phyloP scores from a whole-genome alignment of 2,329 filamentous ascomycete species.

The Dactylonectria macrodidyma region DNA sequence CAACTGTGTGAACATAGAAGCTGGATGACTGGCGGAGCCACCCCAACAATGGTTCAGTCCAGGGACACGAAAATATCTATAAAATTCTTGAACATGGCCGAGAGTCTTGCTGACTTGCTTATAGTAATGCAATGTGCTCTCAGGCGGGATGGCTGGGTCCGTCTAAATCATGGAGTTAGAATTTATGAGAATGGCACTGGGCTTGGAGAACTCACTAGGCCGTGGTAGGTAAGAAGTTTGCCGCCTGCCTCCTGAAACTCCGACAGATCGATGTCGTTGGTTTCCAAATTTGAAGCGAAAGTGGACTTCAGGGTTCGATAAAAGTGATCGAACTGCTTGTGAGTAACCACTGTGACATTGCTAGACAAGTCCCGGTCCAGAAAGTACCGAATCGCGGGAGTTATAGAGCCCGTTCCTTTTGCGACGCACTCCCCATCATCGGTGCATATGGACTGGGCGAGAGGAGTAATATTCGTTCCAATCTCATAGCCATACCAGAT shows the following conservation, averaged over 20 bases:
- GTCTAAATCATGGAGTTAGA: neutral
- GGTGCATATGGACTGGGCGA: too few relatives aligned
- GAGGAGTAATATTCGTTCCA: conserved; percentile 6
- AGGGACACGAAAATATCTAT: conserved; percentile 1
- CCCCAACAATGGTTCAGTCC: conserved; percentile 1
- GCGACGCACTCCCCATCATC: too few relatives aligned
- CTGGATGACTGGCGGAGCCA: neutral
- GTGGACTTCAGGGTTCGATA: neutral
- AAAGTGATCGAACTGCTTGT: conserved; percentile 1
- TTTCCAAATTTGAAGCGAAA: conserved; percentile 5
- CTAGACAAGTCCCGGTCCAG: too few relatives aligned
- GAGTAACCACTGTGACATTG: conserved; percentile 6
- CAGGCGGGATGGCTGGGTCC: neutral
- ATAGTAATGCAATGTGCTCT: conserved; percentile 2
- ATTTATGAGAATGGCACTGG: too few relatives aligned
- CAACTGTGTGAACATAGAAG: neutral
- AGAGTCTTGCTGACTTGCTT: neutral
- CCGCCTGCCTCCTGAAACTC: conserved; percentile 8
- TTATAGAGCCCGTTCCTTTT: too few relatives aligned
- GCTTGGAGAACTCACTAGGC: conserved; percentile 5
- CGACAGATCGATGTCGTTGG: conserved; percentile 7
- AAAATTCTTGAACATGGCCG: neutral
- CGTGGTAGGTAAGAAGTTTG: conserved; percentile 19
- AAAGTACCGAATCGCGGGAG: too few relatives aligned
- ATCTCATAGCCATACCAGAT: conserved; percentile 23